phyloP scores from a whole-genome alignment of 1,139 yeast species.

The Candida sp. region DNA sequence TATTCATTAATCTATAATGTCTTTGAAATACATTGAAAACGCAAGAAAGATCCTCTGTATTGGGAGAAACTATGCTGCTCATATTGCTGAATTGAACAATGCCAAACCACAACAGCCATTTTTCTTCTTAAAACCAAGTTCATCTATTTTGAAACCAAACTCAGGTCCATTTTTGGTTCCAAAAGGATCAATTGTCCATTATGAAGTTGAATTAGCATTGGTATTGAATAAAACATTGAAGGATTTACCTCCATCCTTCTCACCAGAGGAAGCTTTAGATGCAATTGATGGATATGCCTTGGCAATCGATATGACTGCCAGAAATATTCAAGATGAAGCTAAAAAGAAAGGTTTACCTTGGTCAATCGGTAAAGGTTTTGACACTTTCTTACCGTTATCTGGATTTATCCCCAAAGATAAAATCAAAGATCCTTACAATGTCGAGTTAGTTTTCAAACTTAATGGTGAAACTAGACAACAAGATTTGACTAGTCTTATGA shows the following conservation, averaged over 20 bases:
- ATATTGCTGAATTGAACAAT: constrained; percentile 85
- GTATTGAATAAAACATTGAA: constrained; percentile 62
- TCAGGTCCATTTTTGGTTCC: constrained; percentile 83
- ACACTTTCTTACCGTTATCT: constrained; percentile 87
- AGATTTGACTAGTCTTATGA: constrained; percentile 82
- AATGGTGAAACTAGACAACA: constrained; percentile 72
- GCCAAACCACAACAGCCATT: constrained; percentile 80
- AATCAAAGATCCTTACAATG: constrained; percentile 74
- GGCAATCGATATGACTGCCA: constrained; percentile 91
- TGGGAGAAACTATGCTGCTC: constrained; percentile 96
- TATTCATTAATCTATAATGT: constrained; percentile 27
- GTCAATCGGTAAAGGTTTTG: constrained; percentile 96
- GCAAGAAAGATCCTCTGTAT: constrained; percentile 89
- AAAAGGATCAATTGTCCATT: constrained; percentile 76
- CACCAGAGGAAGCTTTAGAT: constrained; percentile 67
- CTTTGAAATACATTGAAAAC: constrained; percentile 54
- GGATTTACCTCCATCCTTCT: constrained; percentile 58
- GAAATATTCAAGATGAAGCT: constrained; percentile 95
- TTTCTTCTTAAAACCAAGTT: constrained; percentile 84
- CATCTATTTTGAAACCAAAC: constrained; percentile 58
- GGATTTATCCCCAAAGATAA: constrained; percentile 60
- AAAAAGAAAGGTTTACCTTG: constrained; percentile 95
- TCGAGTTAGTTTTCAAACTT: constrained; percentile 60
- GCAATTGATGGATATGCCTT: constrained; percentile 83
- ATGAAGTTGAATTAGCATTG: constrained; percentile 90